phyloP scores from a whole-genome alignment of 352 stramenopile genomes.

The Pythium brachiatum region DNA sequence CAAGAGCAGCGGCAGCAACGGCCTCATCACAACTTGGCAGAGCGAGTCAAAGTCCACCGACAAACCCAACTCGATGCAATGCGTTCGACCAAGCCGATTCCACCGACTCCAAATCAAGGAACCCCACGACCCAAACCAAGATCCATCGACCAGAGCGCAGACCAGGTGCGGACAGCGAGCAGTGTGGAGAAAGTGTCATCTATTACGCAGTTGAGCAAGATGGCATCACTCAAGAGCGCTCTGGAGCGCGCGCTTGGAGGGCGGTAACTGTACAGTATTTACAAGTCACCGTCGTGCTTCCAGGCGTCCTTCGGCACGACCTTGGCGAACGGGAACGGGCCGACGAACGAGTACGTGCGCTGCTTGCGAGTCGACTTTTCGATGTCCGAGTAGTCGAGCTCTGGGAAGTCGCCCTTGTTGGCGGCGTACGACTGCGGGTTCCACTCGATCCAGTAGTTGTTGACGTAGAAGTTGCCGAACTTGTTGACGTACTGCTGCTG shows the following conservation, averaged over 20 bases:
- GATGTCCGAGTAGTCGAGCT: slow-evolving; percentile 61
- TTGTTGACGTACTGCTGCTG: slow-evolving; percentile 48
- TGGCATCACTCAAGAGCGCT: slow-evolving; percentile 6
- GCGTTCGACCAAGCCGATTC: background rate
- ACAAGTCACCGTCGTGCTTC: slow-evolving; percentile 9
- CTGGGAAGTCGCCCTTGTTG: slow-evolving; percentile 46
- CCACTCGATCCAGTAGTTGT: slow-evolving; percentile 71
- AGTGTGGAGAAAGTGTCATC: background rate
- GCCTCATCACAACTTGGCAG: slow-evolving; percentile 24
- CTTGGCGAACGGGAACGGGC: slow-evolving; percentile 64
- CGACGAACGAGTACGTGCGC: slow-evolving; percentile 61
- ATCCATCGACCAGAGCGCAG: background rate
- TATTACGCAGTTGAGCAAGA: background rate
- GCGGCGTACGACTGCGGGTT: slow-evolving; percentile 59
- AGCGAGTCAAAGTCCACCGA: slow-evolving; percentile 43
- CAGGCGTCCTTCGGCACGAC: slow-evolving; percentile 43
- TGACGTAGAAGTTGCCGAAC: slow-evolving; percentile 70
- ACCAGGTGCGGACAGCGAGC: background rate
- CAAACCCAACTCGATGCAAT: slow-evolving; percentile 37
- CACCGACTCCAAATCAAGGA: background rate
- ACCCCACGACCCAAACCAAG: background rate
- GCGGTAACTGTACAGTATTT: slow-evolving; percentile 5
- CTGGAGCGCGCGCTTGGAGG: background rate
- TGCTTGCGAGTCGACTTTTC: slow-evolving; percentile 60
- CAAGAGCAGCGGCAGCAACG: background rate